Conservation (phyloP, 768 basidiomycete genomes). For the Kwoniella mangroviensis region DNA sequence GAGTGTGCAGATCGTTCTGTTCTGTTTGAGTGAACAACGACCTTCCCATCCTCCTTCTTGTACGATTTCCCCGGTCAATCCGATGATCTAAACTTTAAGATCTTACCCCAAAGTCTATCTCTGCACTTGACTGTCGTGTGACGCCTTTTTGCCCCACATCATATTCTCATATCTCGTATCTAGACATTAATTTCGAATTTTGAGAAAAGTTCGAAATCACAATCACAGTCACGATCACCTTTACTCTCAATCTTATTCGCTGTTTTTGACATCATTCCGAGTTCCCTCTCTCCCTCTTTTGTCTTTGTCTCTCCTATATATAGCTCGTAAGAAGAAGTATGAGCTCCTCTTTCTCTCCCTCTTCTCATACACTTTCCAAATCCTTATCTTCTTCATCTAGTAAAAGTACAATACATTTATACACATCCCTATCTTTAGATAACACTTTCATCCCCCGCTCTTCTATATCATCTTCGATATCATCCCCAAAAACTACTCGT, state of each 20-base stretch:
- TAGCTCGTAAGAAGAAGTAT: conserved; percentile 1
- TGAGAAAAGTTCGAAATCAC: not conserved
- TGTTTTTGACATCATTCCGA: not conserved
- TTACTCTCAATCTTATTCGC: not conserved
- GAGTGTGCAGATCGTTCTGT: not conserved
- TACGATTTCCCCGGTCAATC: not conserved
- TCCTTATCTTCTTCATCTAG: not conserved
- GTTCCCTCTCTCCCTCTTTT: not conserved
- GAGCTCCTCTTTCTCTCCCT: conserved; percentile 2
- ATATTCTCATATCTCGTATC: not conserved
- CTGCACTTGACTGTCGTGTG: not conserved
- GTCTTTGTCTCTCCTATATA: not conserved
- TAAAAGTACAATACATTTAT: not conserved
- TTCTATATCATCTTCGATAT: not conserved
- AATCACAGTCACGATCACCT: not conserved
- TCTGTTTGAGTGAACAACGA: too few relatives aligned
- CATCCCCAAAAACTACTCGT: too few relatives aligned
- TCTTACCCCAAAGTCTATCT: not conserved
- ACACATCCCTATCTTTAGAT: not conserved
- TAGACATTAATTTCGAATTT: conserved; percentile 8
- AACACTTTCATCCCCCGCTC: not conserved
- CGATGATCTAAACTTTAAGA: not conserved
- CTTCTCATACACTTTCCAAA: not conserved
- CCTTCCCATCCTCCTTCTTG: too few relatives aligned
- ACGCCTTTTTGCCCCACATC: conserved; percentile 14